Evolutionary conservation across 2,329 filamentous ascomycete species (phyloP).

Genomic region (Nigrospora osmanthi): DNA sequence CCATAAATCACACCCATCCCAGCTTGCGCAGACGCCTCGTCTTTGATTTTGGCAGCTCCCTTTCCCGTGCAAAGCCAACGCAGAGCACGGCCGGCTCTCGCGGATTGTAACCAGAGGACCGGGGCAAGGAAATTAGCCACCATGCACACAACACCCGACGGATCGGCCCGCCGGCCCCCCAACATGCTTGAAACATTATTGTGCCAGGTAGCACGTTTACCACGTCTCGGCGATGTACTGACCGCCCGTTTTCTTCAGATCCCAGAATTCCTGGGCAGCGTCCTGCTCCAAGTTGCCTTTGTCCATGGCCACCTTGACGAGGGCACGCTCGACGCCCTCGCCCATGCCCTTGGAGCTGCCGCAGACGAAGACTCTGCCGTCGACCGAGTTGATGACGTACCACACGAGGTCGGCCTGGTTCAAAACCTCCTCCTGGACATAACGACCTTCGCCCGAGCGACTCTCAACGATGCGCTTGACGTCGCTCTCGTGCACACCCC

Average conservation of each 20-base stretch:
- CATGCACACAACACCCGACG: too few species aligned
- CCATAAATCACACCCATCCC: too few species aligned
- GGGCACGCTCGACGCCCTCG: slow-evolving; percentile 82
- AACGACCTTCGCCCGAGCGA: slow-evolving; percentile 70
- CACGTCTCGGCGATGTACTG: slow-evolving; percentile 89
- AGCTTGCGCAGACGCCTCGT: too few species aligned
- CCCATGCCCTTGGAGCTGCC: slow-evolving; percentile 96
- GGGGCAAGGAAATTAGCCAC: too few species aligned
- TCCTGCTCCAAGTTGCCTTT: slow-evolving; percentile 81
- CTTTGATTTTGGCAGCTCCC: too few species aligned
- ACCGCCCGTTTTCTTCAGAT: slow-evolving; percentile 81
- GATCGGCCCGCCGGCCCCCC: too few species aligned
- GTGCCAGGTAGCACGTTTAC: slow-evolving; percentile 26
- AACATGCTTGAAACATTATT: too few species aligned
- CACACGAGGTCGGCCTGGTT: slow-evolving; percentile 94
- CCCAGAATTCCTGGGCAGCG: slow-evolving; percentile 84
- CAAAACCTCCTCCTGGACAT: slow-evolving; percentile 92
- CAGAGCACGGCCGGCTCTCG: too few species aligned
- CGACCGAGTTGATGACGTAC: slow-evolving; percentile 95
- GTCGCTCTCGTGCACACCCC: slow-evolving; percentile 85
- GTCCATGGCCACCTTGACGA: slow-evolving; percentile 84
- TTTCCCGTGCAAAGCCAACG: too few species aligned
- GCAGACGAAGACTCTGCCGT: slow-evolving; percentile 93
- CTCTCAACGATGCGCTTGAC: slow-evolving; percentile 77
- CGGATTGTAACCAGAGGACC: too few species aligned